A percentile compares a stretch with the other conserved stretches of the same genome.
These are phyloP conservation scores for Typha latifolia DNA, from an alignment of 176 grass and related monocot species.

Conservation along the genomic window DNA sequence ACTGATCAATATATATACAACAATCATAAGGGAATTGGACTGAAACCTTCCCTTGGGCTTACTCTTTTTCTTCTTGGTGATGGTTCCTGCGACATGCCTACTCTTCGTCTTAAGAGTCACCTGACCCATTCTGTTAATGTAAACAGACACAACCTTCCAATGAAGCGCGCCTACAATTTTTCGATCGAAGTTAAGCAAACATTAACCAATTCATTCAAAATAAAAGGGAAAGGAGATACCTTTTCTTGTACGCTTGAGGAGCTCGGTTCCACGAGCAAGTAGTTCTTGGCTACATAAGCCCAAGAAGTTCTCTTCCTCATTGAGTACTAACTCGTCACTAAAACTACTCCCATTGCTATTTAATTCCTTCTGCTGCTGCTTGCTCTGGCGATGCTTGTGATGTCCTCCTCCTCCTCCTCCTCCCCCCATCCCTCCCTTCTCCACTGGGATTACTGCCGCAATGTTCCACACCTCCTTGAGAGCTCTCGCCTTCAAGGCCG, in stretches of 20 bases:
- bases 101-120: slow-evolving; percentile 99
- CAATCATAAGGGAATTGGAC: background rate
- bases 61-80: slow-evolving; percentile 99
- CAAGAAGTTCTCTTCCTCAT: slow-evolving; percentile 74
- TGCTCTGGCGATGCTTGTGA: slow-evolving; percentile 27
- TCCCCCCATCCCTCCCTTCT: slow-evolving; percentile 36
- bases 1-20: background rate
- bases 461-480: slow-evolving; percentile 81
- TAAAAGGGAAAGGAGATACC: slow-evolving; percentile 18
- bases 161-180: slow-evolving; percentile 54
- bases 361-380: slow-evolving; percentile 33
- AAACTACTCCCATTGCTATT: slow-evolving; percentile 63
- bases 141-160: slow-evolving; percentile 79
- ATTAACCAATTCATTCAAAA: background rate
- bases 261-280: slow-evolving; percentile 75
- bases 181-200: background rate
- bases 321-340: slow-evolving; percentile 42
- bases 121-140: slow-evolving; percentile 61
- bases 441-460: slow-evolving; percentile 84
- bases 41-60: slow-evolving; percentile 1
- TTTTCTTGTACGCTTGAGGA: slow-evolving; percentile 96
- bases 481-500: slow-evolving; percentile 68
- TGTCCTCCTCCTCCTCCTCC: slow-evolving; percentile 17
- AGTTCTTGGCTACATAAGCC: slow-evolving; percentile 75
- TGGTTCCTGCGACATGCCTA: slow-evolving; percentile 60